These are phyloP conservation scores for Penicillium glabrum DNA, from an alignment of 2,329 filamentous ascomycete species.

Conservation along the genomic window DNA sequence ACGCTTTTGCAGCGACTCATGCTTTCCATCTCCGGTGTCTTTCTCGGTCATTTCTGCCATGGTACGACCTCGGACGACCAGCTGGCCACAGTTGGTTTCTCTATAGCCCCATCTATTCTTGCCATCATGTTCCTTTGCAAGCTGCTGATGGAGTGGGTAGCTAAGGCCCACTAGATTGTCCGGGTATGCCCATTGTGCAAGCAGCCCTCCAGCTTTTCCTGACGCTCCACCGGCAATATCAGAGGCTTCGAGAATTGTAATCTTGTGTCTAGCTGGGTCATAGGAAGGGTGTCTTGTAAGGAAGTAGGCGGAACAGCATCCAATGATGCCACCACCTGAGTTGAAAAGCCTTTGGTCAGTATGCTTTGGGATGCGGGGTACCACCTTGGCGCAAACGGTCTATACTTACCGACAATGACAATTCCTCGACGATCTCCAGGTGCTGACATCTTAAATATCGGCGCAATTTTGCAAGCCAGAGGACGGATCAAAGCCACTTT, in stretches of 20 bases:
- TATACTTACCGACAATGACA: conserved; percentile 39
- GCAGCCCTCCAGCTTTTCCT: conserved; percentile 87
- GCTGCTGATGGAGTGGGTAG: conserved; percentile 76
- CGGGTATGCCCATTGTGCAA: conserved; percentile 92
- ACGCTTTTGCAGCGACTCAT: conserved; percentile 58
- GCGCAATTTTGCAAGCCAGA: conserved; percentile 15
- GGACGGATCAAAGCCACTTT: conserved; percentile 26
- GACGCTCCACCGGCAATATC: conserved; percentile 87
- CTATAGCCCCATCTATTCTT: conserved; percentile 83
- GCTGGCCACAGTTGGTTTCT: conserved; percentile 69
- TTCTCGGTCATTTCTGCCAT: conserved; percentile 34
- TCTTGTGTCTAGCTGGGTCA: conserved; percentile 69
- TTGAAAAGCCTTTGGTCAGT: conserved; percentile 14
- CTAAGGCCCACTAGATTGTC: conserved; percentile 79
- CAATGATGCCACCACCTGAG: conserved; percentile 86
- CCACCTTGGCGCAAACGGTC: not conserved
- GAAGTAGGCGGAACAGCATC: conserved; percentile 87
- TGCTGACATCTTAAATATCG: conserved; percentile 30
- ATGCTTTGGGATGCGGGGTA: conserved; percentile 24
- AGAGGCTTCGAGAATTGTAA: conserved; percentile 84
- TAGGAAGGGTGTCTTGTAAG: conserved; percentile 82
- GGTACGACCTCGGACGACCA: conserved; percentile 53
- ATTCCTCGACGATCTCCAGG: conserved; percentile 36
- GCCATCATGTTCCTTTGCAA: conserved; percentile 82
- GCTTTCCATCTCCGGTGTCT: conserved; percentile 32